These are phyloP conservation scores for Tulasnella sp. DNA, from an alignment of 768 basidiomycete species.

Conservation along the genomic window DNA sequence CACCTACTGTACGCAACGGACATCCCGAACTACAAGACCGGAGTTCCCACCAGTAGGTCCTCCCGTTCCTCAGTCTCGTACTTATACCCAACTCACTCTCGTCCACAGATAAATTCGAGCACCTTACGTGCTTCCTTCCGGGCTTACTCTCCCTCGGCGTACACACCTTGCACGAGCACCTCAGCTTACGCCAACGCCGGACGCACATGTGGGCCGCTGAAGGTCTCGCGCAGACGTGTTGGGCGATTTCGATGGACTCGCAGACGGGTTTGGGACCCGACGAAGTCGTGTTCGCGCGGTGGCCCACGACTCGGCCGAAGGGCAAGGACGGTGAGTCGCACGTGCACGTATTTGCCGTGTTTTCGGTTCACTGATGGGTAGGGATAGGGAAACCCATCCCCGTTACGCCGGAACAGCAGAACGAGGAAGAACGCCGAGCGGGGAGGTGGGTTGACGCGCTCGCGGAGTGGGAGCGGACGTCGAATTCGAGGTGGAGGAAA, in stretches of 20 bases:
- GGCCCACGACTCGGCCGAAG: background rate
- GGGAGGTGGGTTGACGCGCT: slow-evolving; percentile 27
- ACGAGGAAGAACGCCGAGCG: slow-evolving; percentile 35
- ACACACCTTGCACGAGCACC: slow-evolving; percentile 28
- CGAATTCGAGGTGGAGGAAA: slow-evolving; percentile 1
- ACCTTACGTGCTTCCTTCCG: slow-evolving; percentile 67
- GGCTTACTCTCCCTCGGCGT: slow-evolving; percentile 64
- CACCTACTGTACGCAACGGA: slow-evolving; percentile 61
- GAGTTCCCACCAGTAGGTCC: background rate
- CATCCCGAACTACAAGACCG: slow-evolving; percentile 21
- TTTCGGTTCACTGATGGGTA: too few species aligned
- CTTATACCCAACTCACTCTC: slow-evolving; percentile 14
- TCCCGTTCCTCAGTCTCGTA: background rate
- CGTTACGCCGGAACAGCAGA: slow-evolving; percentile 23
- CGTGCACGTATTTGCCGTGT: too few species aligned
- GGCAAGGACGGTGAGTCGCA: background rate
- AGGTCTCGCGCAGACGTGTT: slow-evolving; percentile 65
- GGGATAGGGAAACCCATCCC: background rate
- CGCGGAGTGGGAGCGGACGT: slow-evolving; percentile 31
- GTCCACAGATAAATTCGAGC: slow-evolving; percentile 37
- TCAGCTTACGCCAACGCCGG: slow-evolving; percentile 30
- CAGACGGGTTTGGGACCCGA: slow-evolving; percentile 60
- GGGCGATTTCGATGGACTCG: slow-evolving; percentile 58
- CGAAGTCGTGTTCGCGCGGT: slow-evolving; percentile 32
- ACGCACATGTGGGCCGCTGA: slow-evolving; percentile 66